Evolutionary conservation across 257 asterid species (phyloP), one percentile per base, ranked within the genome.

Genomic region (Fraxinus quadrangulata): DNA sequence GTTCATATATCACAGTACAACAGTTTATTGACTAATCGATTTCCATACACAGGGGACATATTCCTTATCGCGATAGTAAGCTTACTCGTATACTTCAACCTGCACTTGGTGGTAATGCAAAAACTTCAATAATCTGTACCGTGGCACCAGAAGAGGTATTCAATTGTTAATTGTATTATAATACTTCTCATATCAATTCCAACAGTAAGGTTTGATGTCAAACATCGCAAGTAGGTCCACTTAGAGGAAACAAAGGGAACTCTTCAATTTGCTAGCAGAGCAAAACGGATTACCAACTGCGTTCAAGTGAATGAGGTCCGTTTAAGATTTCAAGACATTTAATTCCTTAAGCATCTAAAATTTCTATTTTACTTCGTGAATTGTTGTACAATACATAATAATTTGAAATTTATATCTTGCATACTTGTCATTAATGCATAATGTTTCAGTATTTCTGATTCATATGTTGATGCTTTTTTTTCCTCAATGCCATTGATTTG

Each of bases 251-350:
- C 99, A 65, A 96, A 87, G 84, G 99, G 99, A 83, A 96, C 97
- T 54, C 99, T 96, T 80, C 98, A 88, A 73, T 96, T 96, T 85
- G 99, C 99, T 42, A 96, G 97, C 89, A 85, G 99, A 87, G 98
- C 98, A 71, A 96, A 96, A 88, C 88, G 93, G 83, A 96, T 96
- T 78, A 93, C 97, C 78, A 96, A 96, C 80, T 93, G 98, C 68
- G 98, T 93, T 81, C 99, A 93, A 93, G 97, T 96, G 88, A 96
- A 96, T 86, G 99, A 96, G 99, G 99, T 93, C 23, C 70, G 88
- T 77, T 23, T 59, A 71, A 63, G 65, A 28, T 37, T 56, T 67
- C 3, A 77, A 16, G 81, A 33, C 30, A n/a, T 72, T 71, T 34
- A 23, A 24, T 77, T 65, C 70, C 68, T 77, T 49, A 76, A 30